Base-by-base conservation (phyloP, 129 eudicot species). In the Pittosporum tobira region DNA sequence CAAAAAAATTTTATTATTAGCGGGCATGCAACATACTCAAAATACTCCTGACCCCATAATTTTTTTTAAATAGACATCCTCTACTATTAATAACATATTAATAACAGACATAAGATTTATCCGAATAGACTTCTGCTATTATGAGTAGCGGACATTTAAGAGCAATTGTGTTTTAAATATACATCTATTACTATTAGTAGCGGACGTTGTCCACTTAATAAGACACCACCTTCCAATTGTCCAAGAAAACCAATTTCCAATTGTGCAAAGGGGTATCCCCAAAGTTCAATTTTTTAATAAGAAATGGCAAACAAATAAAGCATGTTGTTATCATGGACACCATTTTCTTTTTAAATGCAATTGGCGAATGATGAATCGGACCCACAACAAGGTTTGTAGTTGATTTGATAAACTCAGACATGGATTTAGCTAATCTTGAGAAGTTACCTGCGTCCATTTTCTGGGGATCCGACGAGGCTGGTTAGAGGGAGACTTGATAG, bases 401-500 rank as follows among this genome's bases (percentile, higher is more conserved):
- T 24, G 84, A 71, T 50, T 82, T 87, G 53, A 91, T 65, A 48
- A 86, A 91, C n/a, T 70, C 74, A 12, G 87, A 61, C 88, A 91
- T 80, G 13, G 98, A 86, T 1, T 91, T 95, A 0, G 95, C 87
- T 18, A 75, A 56, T 4, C 84, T 43, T 0, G 89, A 71, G 59
- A 75, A 76, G 42, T 80, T 89, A 1, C 82, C 58, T 37, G 88
- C 83, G 34, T 83, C 95, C 95, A 91, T 83, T 16, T 72, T 51
- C n/a, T 70, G 58, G 12, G 95, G 72, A 20, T 73, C 84, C 80
- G 22, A 91, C 62, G 20, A 91, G 74, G 29, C 94, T 80, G 57
- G 83, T 78, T 66, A 86, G 98, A 1, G 98, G 98, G 8, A 91
- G 64, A n/a, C n/a, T n/a, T n/a, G n/a, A n/a, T n/a, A n/a, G n/a